A percentile compares a stretch with the other conserved stretches of the same genome.
Conservation (phyloP, 805 yeast genomes). For the Candida nemodendra region DNA sequence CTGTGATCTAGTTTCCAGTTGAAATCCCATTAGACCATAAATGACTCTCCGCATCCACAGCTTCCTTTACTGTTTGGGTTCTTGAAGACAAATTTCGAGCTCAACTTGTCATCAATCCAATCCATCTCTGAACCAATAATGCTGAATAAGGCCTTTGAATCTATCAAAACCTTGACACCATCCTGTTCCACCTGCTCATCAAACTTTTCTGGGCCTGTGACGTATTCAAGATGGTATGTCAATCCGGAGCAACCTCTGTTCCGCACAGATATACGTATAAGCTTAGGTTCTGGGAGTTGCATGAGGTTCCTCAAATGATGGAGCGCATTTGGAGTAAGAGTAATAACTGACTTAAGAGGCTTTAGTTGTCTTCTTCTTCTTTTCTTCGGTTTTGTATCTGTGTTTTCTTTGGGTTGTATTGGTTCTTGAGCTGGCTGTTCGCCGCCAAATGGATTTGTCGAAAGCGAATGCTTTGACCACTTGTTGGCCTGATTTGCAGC, state of each 20-base stretch:
- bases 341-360: conserved; percentile 88
- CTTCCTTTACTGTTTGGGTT: conserved; percentile 98
- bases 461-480: conserved; percentile 33
- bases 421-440: conserved; percentile 7
- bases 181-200: conserved; percentile 93
- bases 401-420: neutral
- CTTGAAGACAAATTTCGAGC: conserved; percentile 85
- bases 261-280: conserved; percentile 89
- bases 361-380: conserved; percentile 61
- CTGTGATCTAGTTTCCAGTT: no score
- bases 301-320: conserved; percentile 64
- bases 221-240: conserved; percentile 88
- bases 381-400: conserved; percentile 9
- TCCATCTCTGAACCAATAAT: conserved; percentile 98
- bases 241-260: conserved; percentile 97
- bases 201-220: conserved; percentile 85
- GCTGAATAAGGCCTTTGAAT: conserved; percentile 92
- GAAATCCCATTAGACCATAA: conserved; percentile 90
- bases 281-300: conserved; percentile 81
- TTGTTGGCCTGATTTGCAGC: conserved; percentile 12
- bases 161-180: conserved; percentile 88
- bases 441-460: conserved; percentile 7
- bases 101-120: conserved; percentile 91
- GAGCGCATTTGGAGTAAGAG: conserved; percentile 74
- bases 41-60: conserved; percentile 98